A percentile compares a stretch with the other conserved stretches of the same genome.
phyloP scores from a whole-genome alignment of 306 rosid genomes.

The Chamaecrista fasciculata region DNA sequence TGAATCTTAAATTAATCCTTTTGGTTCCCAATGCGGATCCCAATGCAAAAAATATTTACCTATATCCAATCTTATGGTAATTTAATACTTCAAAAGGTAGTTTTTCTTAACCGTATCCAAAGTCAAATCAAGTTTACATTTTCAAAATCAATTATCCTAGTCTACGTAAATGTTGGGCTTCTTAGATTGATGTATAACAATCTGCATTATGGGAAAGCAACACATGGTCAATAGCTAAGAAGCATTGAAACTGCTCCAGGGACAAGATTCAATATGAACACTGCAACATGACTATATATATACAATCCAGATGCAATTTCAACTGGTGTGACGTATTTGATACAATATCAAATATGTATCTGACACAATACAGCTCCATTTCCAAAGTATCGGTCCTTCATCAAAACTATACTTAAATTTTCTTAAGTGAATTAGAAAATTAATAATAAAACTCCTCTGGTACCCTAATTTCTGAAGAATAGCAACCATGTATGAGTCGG shows the following conservation, averaged over 20 bases:
- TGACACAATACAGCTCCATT: too few species aligned
- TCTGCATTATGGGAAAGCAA: neutral
- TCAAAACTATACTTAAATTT: neutral
- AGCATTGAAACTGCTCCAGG: too few species aligned
- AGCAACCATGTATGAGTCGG: neutral
- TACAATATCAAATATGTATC: too few species aligned
- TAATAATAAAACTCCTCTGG: neutral
- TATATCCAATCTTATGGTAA: neutral
- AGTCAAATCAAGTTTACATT: neutral
- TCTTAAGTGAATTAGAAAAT: neutral
- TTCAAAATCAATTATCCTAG: slow-evolving; percentile 11
- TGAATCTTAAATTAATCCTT: neutral
- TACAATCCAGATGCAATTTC: too few species aligned
- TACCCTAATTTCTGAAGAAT: neutral
- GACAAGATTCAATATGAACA: too few species aligned
- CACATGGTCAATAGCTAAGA: neutral
- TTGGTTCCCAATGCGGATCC: neutral
- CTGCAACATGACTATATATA: too few species aligned
- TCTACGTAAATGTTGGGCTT: neutral
- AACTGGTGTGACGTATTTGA: too few species aligned
- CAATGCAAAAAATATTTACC: neutral
- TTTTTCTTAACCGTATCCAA: neutral
- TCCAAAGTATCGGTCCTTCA: neutral
- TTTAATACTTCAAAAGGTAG: neutral
- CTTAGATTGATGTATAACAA: neutral